Conservation (phyloP, 1,139 yeast species). For the Yarrowia galli region DNA sequence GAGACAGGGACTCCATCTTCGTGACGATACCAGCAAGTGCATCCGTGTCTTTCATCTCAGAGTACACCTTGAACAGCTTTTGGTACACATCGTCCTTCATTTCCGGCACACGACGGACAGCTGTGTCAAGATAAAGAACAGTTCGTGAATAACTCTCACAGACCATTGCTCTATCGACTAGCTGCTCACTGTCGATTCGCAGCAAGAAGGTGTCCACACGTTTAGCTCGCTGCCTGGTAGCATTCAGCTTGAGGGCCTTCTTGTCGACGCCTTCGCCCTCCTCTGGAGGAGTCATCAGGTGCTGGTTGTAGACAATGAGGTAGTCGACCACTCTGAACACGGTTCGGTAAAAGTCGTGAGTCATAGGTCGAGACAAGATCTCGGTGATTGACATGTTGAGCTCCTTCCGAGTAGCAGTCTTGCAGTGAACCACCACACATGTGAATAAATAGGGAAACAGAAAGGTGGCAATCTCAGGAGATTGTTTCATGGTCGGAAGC, state of each 20-base stretch:
- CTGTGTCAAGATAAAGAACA: constrained; percentile 74
- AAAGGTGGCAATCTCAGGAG: constrained; percentile 61
- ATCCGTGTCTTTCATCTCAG: constrained; percentile 87
- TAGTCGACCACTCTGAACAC: constrained; percentile 84
- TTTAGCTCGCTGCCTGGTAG: constrained; percentile 9
- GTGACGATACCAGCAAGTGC: constrained; percentile 87
- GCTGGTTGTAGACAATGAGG: constrained; percentile 72
- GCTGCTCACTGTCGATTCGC: constrained; percentile 52
- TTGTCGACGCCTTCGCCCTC: constrained; percentile 48
- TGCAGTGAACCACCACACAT: constrained; percentile 66
- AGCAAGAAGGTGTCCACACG: constrained; percentile 24
- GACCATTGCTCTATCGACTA: constrained; percentile 82
- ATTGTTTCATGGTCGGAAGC: constrained; percentile 13
- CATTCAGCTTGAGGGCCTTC: constrained; percentile 41
- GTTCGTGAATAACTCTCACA: constrained; percentile 90
- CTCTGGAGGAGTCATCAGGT: constrained; percentile 9
- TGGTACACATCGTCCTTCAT: constrained; percentile 52
- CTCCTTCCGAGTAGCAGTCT: constrained; percentile 55
- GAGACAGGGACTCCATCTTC: constrained; percentile 70
- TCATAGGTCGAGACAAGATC: constrained; percentile 61
- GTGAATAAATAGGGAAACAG: constrained; percentile 81
- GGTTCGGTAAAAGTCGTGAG: constrained; percentile 71
- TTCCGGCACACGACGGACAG: constrained; percentile 45
- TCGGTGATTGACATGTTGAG: constrained; percentile 64
- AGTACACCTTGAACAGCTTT: constrained; percentile 75